Conservation (phyloP, 495 filamentous ascomycete genomes). For the Chlorociboria aeruginascens region DNA sequence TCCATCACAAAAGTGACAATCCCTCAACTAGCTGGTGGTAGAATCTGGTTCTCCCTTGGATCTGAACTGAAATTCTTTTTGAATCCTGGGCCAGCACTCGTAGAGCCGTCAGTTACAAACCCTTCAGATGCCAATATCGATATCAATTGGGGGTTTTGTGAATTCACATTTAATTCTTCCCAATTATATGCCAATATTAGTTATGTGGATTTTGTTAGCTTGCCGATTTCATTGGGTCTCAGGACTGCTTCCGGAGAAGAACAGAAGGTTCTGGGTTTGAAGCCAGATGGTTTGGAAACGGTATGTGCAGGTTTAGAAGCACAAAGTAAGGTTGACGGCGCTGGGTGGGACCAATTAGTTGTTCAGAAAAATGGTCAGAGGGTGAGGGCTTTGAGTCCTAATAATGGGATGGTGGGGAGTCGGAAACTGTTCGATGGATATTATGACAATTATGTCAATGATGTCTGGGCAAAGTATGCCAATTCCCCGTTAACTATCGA, state of each 20-base stretch:
- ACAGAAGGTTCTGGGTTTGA: constrained; percentile 47
- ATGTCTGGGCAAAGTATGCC: constrained; percentile 54
- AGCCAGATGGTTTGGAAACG: constrained; percentile 40
- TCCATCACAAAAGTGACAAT: constrained; percentile 47
- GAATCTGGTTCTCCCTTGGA: constrained; percentile 57
- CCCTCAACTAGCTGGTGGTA: constrained; percentile 53
- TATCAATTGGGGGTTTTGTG: constrained; percentile 54
- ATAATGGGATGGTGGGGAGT: constrained; percentile 45
- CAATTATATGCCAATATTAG: constrained; percentile 67
- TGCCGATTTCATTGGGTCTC: constrained; percentile 54
- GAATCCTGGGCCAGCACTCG: constrained; percentile 54
- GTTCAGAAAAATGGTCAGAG: constrained; percentile 31
- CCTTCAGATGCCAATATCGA: constrained; percentile 52
- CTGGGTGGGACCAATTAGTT: constrained; percentile 53
- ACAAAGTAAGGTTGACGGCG: constrained; percentile 41
- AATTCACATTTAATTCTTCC: constrained; percentile 57
- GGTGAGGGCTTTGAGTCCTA: constrained; percentile 55
- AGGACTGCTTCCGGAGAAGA: constrained; percentile 33
- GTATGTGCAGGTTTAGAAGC: constrained; percentile 39
- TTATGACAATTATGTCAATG: constrained; percentile 49
- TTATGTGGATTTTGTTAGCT: constrained; percentile 61
- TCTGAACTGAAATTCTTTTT: constrained; percentile 53
- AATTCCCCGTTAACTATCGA: constrained; percentile 25
- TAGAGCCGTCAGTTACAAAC: constrained; percentile 61
- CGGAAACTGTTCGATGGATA: constrained; percentile 48